Conservation (phyloP, 1,284 basidiomycete genomes). For the Ceratobasidium sp. region DNA sequence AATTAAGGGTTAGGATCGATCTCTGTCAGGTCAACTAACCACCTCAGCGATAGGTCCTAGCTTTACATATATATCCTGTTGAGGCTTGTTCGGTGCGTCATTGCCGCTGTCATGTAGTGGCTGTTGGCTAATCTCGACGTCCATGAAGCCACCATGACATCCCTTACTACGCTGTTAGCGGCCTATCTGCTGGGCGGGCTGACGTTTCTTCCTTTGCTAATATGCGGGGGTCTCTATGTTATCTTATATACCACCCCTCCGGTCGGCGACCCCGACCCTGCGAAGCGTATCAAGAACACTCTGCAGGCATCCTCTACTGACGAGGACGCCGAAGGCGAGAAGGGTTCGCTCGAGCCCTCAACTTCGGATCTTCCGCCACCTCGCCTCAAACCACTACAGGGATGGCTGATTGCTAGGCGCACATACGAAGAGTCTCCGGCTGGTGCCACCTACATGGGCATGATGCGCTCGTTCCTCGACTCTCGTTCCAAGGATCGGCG, state of each 20-base stretch:
- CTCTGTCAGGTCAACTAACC: neutral
- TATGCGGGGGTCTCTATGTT: slow-evolving; percentile 58
- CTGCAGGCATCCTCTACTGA: slow-evolving; percentile 35
- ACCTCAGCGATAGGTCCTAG: slow-evolving; percentile 1
- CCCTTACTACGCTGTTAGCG: slow-evolving; percentile 67
- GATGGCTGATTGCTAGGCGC: slow-evolving; percentile 86
- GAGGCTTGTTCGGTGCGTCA: slow-evolving; percentile 23
- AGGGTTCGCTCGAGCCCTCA: slow-evolving; percentile 15
- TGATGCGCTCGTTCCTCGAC: slow-evolving; percentile 78
- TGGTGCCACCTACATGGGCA: slow-evolving; percentile 72
- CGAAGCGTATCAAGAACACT: slow-evolving; percentile 58
- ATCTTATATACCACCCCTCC: slow-evolving; percentile 82
- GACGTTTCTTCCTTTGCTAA: slow-evolving; percentile 82
- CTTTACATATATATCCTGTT: slow-evolving; percentile 40
- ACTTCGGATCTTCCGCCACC: slow-evolving; percentile 22
- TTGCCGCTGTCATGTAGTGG: too few species aligned
- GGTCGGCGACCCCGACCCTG: slow-evolving; percentile 65
- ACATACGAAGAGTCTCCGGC: slow-evolving; percentile 74
- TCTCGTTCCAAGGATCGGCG: slow-evolving; percentile 79
- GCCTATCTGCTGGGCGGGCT: slow-evolving; percentile 88
- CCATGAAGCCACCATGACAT: slow-evolving; percentile 26
- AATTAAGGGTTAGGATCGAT: neutral
- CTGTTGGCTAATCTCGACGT: neutral
- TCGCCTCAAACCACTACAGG: slow-evolving; percentile 67
- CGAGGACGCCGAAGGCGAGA: slow-evolving; percentile 31